phyloP scores from a whole-genome alignment of 768 basidiomycete genomes.

The Kwoniella bestiolae region DNA sequence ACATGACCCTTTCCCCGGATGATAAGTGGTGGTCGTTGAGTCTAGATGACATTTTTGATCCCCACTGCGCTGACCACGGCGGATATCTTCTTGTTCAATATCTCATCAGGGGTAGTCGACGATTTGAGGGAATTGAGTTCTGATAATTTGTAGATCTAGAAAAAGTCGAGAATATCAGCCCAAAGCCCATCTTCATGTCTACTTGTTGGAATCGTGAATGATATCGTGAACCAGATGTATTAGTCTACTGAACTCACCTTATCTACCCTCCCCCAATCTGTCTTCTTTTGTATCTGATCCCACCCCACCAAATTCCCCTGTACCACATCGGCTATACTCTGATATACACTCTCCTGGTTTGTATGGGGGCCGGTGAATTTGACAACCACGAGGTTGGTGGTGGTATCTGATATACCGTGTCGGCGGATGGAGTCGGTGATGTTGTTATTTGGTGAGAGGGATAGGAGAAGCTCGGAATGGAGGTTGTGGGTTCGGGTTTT shows the following conservation, averaged over 20 bases:
- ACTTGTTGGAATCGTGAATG: too few species aligned
- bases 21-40: too few species aligned
- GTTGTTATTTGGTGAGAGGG: constrained; percentile 84
- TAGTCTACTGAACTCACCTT: constrained; percentile 76
- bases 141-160: constrained; percentile 68
- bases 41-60: constrained; percentile 69
- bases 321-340: constrained; percentile 67
- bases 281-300: constrained; percentile 59
- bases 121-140: constrained; percentile 63
- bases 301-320: constrained; percentile 65
- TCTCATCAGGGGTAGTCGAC: constrained; percentile 27
- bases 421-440: constrained; percentile 85
- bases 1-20: too few species aligned
- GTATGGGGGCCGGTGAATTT: constrained; percentile 63
- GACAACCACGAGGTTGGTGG: constrained; percentile 72
- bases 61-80: constrained; percentile 79
- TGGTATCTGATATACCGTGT: constrained; percentile 77
- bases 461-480: constrained; percentile 89
- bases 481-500: constrained; percentile 78
- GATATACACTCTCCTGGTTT: constrained; percentile 52
- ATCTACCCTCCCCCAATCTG: constrained; percentile 74
- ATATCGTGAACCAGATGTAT: too few species aligned
- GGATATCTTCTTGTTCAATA: constrained; percentile 64
- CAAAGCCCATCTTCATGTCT: too few species aligned
- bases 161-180: too few species aligned